Base-by-base conservation (phyloP, 129 eudicot species). In the Mikania micrantha region DNA sequence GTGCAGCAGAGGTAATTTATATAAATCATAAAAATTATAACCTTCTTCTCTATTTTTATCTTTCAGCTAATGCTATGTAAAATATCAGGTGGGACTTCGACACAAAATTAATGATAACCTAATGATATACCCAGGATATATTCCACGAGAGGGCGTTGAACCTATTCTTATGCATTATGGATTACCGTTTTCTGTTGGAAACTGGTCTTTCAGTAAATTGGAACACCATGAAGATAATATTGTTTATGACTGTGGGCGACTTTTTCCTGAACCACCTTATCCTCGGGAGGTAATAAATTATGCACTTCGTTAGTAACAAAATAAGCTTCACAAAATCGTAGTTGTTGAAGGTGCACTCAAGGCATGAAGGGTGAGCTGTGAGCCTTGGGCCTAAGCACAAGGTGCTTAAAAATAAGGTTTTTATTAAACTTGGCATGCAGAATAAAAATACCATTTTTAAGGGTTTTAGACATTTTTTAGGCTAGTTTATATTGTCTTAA, bases 191-290 rank as follows among this genome's bases (percentile, higher is more conserved):
- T 77, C 77, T 31, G 90, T 89, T 69, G 99, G 99, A 9, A 93
- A 93, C 76, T 93, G 99, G 99, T 84, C 99, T 25, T 93, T 93
- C 66, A 86, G 90, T 78, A 93, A 93, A 81, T 67, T 86, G 72
- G 76, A 87, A 34, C 90, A 93, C 72, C 96, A 93, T 71, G 88
- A 89, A 75, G 95, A 88, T 72, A 77, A 65, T 31, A 79, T 89
- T 66, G 99, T 89, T 49, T 93, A 93, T 62, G 91, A 93, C 27
- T 93, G 99, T 67, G 85, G 87, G 13, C 86, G 87, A 62, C 99
- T 93, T 49, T 93, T 93, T 71, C 95, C 99, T n/a, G 95, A 86
- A 93, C 99, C 99, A 38, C 99, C 99, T 56, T 93, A 84, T 83
- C 99, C 99, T 32, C 78, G 80, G 79, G 95, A 93, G 95, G 99